These are phyloP conservation scores for Umbelopsis ramanniana DNA, from an alignment of 192 early-diverging fungal genomes.

Conservation along the genomic window DNA sequence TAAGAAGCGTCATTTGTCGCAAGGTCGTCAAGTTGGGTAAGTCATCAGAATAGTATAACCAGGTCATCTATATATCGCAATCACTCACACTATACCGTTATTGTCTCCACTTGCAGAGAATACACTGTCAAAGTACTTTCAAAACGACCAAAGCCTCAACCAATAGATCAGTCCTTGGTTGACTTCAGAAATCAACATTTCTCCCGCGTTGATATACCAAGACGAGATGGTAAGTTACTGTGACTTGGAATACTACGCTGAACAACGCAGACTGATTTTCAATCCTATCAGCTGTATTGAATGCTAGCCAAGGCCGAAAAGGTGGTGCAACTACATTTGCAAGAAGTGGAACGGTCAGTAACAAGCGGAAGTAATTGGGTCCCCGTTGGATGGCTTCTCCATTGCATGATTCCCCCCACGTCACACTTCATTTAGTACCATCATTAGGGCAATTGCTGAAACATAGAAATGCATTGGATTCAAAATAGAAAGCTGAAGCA, in stretches of 20 bases:
- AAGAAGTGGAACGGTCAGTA: neutral
- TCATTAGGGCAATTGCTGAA: conserved; percentile 12
- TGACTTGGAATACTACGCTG: neutral
- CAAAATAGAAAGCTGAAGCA: conserved; percentile 1
- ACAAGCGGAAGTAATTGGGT: neutral
- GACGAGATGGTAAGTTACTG: conserved; percentile 33
- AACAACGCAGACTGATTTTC: no score
- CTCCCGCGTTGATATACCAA: conserved; percentile 23
- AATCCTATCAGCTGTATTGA: conserved; percentile 8
- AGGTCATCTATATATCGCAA: no score
- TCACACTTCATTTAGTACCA: conserved; percentile 1
- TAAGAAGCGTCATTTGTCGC: neutral
- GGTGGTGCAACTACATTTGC: conserved; percentile 29
- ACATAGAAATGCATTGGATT: conserved; percentile 23
- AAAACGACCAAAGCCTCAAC: conserved; percentile 29
- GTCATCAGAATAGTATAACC: no score
- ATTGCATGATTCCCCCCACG: neutral
- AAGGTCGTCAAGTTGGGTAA: conserved; percentile 24
- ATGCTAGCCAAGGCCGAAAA: conserved; percentile 24
- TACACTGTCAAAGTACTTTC: conserved; percentile 43
- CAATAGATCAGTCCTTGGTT: conserved; percentile 11
- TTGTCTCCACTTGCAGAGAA: conserved; percentile 20
- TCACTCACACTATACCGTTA: no score
- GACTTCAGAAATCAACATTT: conserved; percentile 29
- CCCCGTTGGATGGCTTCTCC: neutral